Base-by-base conservation (phyloP, 306 rosid species). In the Quercus ilex region DNA sequence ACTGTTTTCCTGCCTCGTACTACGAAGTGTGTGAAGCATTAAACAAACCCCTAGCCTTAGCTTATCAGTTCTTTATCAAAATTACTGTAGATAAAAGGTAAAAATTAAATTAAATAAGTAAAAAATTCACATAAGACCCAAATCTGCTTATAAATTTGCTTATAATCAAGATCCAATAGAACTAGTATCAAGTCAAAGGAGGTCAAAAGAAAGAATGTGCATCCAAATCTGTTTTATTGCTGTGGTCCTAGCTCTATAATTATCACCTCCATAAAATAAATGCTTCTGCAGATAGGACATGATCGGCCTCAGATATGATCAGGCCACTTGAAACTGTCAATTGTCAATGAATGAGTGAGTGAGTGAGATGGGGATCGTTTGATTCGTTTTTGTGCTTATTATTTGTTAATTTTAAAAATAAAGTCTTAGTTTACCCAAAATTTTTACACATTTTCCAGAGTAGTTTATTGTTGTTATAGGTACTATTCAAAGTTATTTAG, bases 191-290 rank as follows among this genome's bases (percentile, higher is more conserved):
- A 10, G 74, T 49, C 15, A 10, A 64, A 31, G 18, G 58, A 69
- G 67, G 56, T 21, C 56, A 62, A 12, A 49, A 49, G 17, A 49
- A 49, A 41, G 77, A 28, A 11, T 71, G 53, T 75, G 49, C 56
- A 72, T 72, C 70, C 57, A 73, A 56, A 68, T 28, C 33, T 43
- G 12, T 38, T 26, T 71, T 17, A 58, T 74, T 74, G 73, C 59
- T 5, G 78, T 58, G 67, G n/a, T 75, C 20, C 82, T 52, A 17
- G 18, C 60, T 0, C 62, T 33, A 30, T 76, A 78, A 69, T 69
- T 75, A 58, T 78, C 33, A 74, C 70, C 53, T 17, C 20, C 71
- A 4, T 13, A 20, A 55, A 55, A n/a, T 82, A 58, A 78, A 78
- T 67, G 77, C 74, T 64, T 55, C 74, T 30, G 55, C 49, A 60